Base-by-base conservation (phyloP, 2,329 filamentous ascomycete species). In the Talaromyces pinophilus region DNA sequence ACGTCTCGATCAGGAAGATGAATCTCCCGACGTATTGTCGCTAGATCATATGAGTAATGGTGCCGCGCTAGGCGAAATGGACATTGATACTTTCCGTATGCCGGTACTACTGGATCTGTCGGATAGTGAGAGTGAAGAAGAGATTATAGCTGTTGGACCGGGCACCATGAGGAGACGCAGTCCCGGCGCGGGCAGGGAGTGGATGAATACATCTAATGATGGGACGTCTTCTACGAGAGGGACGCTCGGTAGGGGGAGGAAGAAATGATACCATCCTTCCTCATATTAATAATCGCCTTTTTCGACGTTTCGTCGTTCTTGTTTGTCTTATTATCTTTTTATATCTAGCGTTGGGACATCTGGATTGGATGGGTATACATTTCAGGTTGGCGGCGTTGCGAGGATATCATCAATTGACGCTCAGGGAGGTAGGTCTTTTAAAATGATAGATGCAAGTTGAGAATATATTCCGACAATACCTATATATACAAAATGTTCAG, bases 41-140 rank as follows among this genome's bases (percentile, higher is more conserved):
- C 83, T 92, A 54, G 90, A 93, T 67, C 85, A 85, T 44, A 38
- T 60, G 33, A 15, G 40, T 10, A 44, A 46, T 46, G 57, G 19
- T 44, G 88, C 88, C 72, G 84, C 82, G 22, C 86, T 88, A 3
- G 61, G 40, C 4, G 83, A 87, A 62, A 83, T 84, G 44, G 85
- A 83, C 57, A 80, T 84, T 55, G 80, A 83, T 6, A 83, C 84
- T n/a, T 98, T 97, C 76, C 86, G 88, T 66, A 96, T 99, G 90
- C 96, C 95, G 0, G 92, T 99, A 2, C 80, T 97, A n/a, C 87
- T 97, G 69, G 92, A 97, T 75, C 87, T 98, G 55, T 92, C 93
- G 59, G 93, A 96, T 73, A 97, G 92, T 72, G 95, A 98, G 74
- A 97, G 92, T 74, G 95, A 97, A 74, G 95, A 99, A 72, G 96